Evolutionary conservation across 2,329 filamentous ascomycete genomes (phyloP).

Genomic region (Sporothrix pseudoabietina): DNA sequence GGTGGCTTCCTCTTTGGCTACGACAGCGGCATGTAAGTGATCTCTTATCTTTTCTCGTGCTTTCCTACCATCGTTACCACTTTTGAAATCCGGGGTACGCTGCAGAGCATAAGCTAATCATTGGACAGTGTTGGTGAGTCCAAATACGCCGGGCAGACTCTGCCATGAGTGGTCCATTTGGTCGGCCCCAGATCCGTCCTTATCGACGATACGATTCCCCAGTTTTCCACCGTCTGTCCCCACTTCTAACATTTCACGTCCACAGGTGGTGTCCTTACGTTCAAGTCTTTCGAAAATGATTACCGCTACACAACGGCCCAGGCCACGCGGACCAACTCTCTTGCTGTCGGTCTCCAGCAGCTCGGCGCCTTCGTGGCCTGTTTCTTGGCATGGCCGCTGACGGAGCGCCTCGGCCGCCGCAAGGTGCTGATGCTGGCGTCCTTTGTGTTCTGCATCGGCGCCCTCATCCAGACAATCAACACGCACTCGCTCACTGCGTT

Average conservation of each 20-base stretch:
- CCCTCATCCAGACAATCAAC: conserved; percentile 27
- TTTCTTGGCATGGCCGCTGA: conserved; percentile 64
- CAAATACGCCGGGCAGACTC: not conserved
- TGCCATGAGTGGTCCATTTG: not conserved
- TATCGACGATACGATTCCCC: not conserved
- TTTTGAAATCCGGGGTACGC: not conserved
- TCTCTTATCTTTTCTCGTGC: not conserved
- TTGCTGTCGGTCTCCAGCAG: conserved; percentile 66
- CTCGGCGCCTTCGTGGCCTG: conserved; percentile 67
- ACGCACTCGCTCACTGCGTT: conserved; percentile 35
- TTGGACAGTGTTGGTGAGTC: conserved; percentile 14
- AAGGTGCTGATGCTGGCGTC: conserved; percentile 25
- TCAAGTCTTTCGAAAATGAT: conserved; percentile 32
- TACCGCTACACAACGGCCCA: conserved; percentile 32
- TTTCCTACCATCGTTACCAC: not conserved
- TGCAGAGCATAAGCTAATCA: conserved; percentile 1
- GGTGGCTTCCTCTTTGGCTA: conserved; percentile 27
- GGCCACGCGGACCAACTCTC: conserved; percentile 49
- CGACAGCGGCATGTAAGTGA: conserved; percentile 26
- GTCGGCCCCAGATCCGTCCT: not conserved
- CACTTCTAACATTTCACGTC: not conserved
- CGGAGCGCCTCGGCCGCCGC: conserved; percentile 34
- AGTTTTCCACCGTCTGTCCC: not conserved
- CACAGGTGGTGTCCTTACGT: conserved; percentile 1
- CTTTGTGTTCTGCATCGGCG: conserved; percentile 27